Base-by-base conservation (phyloP, 2,329 filamentous ascomycete genomes). In the Coniochaeta prunicola region DNA sequence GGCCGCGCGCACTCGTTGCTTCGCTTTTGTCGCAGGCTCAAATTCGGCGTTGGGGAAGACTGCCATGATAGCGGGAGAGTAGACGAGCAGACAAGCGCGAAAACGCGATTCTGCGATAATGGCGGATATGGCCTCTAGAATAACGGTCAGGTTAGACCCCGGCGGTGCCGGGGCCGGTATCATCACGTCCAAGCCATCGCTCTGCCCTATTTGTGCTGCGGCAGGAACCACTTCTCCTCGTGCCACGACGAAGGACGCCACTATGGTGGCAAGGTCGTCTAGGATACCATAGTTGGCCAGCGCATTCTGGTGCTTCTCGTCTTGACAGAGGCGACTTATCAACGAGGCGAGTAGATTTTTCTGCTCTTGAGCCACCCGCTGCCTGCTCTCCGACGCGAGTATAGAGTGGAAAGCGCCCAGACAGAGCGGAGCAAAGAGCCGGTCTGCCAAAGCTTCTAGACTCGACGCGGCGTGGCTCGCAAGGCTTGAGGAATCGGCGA, bases 41-140 rank as follows among this genome's bases (percentile, higher is more conserved):
- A 84, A 81, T 48, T 82, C 81, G 40, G 81, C 73, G 48, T 79
- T 78, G 2, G 87, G 87, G 61, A 91, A 89, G 12, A 90, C 82
- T 21, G 87, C 83, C 59, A 90, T 74, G 42, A 92, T 84, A 0
- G 85, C 81, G 1, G 87, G 87, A 1, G 88, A 88, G 60, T 83
- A 87, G 48, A 88, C 73, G 55, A 90, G 80, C 65, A 90, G 83
- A 63, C 87, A 87, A 10, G 90, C 87, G 58, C 91, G 84, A 71
- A 88, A 90, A 64, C 87, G 88, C 0, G 93, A 97, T 66, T 90
- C 85, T 61, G 86, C 83, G 56, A 96, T 83, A 54, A 97, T 88
- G 53, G 86, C 82, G 21, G 86, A 82, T 56, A 96, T 83, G 0
- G 92, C 90, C 62, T 91, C 87, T 7, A 97, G 75, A 19, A 96